Evolutionary conservation across 176 grass and related monocot genomes (phyloP), one percentile per base, ranked within the genome.

Genomic region (Bromus sterilis): DNA sequence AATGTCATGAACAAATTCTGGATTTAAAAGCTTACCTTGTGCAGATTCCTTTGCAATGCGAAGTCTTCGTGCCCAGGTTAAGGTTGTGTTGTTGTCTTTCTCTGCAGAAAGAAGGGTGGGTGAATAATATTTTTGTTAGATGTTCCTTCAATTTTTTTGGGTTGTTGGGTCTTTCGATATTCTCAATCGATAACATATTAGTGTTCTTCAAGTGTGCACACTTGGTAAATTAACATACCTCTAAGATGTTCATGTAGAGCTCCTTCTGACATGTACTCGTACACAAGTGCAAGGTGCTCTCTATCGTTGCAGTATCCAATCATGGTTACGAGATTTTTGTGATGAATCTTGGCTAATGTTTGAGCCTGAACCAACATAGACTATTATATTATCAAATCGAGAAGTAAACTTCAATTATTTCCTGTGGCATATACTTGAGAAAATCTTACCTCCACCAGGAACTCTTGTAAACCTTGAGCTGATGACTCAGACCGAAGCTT

Each of bases 201-300:
- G 11, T 58, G 23, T 6, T 59, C 4, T 59, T 13, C 24, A 13
- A 28, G 24, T 12, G 11, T 57, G 24, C 3, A 25, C 9, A 57
- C 10, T 3, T 12, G 4, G 11, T n/a, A 8, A 31, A 12, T 25
- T 57, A 25, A 4, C 55, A 57, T 25, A 57, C 55, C 23, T 57
- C 56, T 26, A 26, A 58, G 56, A 58, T 58, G 56, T 58, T 58
- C 56, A 58, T 58, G 56, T 5, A 97, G 25, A 7, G 48, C 91
- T 87, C 94, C 88, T 89, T 85, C 72, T 1, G 88, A 72, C 93
- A 91, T 97, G 67, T 90, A 84, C 42, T 96, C 90, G 16, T 92
- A 89, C 6, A 96, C 83, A 71, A 97, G 88, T 5, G 86, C 91
- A 78, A 86, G 66, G 31, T 75, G 53, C 24, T 85, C 28, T 24